Conservation (phyloP, 2,329 filamentous ascomycete species). For the Endocalyx cinctus region DNA sequence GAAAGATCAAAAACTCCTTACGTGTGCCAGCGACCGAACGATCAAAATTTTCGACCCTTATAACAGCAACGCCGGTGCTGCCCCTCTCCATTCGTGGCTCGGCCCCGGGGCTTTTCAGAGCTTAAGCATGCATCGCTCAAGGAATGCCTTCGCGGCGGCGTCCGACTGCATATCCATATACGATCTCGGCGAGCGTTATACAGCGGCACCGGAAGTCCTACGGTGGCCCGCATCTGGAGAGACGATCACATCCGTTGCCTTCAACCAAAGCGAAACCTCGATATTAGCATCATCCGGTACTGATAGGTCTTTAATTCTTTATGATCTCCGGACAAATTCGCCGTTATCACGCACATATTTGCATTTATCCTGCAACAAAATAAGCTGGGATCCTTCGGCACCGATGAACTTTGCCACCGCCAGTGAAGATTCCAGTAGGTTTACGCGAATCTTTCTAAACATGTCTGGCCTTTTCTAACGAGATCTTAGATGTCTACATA, state of each 20-base stretch:
- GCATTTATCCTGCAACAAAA: conserved; percentile 74
- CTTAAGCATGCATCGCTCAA: conserved; percentile 74
- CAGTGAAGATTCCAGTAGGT: conserved; percentile 93
- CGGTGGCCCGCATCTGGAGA: conserved; percentile 85
- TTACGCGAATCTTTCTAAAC: too few relatives aligned
- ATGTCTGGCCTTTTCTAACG: too few relatives aligned
- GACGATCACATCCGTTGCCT: conserved; percentile 81
- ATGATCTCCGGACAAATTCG: conserved; percentile 83
- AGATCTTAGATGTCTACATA: conserved; percentile 59
- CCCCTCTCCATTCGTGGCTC: conserved; percentile 80
- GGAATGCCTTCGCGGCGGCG: conserved; percentile 73
- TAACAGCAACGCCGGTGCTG: conserved; percentile 60
- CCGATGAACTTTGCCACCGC: conserved; percentile 92
- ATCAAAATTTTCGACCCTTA: conserved; percentile 93
- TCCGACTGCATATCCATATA: conserved; percentile 78
- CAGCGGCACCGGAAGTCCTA: conserved; percentile 75
- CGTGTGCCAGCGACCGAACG: conserved; percentile 79
- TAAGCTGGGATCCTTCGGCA: conserved; percentile 95
- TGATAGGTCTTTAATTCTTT: conserved; percentile 83
- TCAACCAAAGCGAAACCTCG: conserved; percentile 93
- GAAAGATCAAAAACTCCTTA: conserved; percentile 75
- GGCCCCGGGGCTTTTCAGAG: conserved; percentile 79
- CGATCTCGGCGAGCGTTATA: conserved; percentile 76
- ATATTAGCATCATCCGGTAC: conserved; percentile 80
- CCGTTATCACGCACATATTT: conserved; percentile 78